phyloP scores from a whole-genome alignment of 2,329 filamentous ascomycete genomes.

The Lecanoromycetidae sp. region DNA sequence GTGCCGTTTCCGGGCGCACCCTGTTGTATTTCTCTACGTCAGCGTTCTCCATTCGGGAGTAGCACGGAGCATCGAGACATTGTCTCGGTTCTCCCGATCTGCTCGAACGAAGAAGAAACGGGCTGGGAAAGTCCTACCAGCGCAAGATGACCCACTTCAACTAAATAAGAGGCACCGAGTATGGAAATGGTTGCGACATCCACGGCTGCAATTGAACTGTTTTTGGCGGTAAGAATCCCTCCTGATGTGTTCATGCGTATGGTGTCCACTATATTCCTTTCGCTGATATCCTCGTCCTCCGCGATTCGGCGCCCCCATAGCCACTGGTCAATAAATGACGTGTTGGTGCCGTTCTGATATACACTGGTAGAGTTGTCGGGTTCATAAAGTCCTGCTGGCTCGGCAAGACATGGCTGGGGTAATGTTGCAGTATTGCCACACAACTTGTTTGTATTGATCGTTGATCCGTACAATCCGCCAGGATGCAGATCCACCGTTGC shows the following conservation, averaged over 20 bases:
- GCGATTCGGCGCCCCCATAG: neutral
- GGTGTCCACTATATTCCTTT: neutral
- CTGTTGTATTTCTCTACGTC: neutral
- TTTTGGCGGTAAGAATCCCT: neutral
- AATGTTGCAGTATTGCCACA: neutral
- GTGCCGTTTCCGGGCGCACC: neutral
- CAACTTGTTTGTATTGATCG: neutral
- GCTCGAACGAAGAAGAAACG: too few relatives aligned
- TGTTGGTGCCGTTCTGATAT: neutral
- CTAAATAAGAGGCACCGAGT: neutral
- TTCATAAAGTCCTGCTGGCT: slow-evolving; percentile 7
- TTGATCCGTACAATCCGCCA: slow-evolving; percentile 1
- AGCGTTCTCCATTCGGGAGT: neutral
- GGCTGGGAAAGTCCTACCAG: too few relatives aligned
- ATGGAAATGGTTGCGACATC: neutral
- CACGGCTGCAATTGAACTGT: neutral
- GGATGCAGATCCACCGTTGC: neutral
- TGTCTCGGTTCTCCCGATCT: too few relatives aligned
- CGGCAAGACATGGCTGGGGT: neutral
- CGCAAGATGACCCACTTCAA: neutral
- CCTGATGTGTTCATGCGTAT: slow-evolving; percentile 1
- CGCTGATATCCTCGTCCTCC: neutral
- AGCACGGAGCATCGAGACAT: neutral
- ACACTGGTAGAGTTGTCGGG: neutral
- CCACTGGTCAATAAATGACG: neutral